Base-by-base conservation (phyloP, 129 eudicot species). In the Artemisia argyi region DNA sequence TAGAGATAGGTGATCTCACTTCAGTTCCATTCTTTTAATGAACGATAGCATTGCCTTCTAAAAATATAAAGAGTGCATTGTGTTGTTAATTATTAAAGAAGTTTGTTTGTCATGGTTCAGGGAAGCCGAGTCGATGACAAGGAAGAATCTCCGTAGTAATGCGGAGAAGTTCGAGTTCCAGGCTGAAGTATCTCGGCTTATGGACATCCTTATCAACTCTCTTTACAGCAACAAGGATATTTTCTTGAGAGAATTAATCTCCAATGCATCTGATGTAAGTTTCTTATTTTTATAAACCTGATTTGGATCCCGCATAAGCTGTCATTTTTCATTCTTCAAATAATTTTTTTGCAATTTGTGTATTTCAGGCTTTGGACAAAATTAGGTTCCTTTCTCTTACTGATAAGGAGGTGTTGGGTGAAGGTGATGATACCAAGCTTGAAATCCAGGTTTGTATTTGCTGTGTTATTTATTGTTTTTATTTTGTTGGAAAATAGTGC, bases 151-250 rank as follows among this genome's bases (percentile, higher is more conserved):
- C 44, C 91, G 97, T 66, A 77, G 82, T 63, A 86, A 67, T 68
- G 99, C 94, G 17, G 89, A 94, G 89, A 90, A 88, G 83, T 94
- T 90, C 65, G 93, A 94, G 89, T 94, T 94, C 74, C 97, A 94
- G 80, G 99, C 97, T 30, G 99, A 94, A 85, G 97, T 94, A 48
- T 94, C 99, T 50, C 93, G 99, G 58, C 99, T 94, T 79, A 94
- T 94, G 99, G 97, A 88, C 82, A 94, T 94, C 73, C 74, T 94
- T 76, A 94, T 94, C 85, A 94, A 94, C 83, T 94, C 99, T 69
- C 96, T 94, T 70, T 94, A 94, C 81, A 94, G 97, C 71, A 94
- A 90, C 85, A 94, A 94, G 62, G 99, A 94, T 72, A 90, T 94
- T 63, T 94, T 94, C 96, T 69, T 94, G 65, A 88, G 99, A 76